A percentile compares a stretch with the other conserved stretches of the same genome.
Conservation (phyloP, 2,329 filamentous ascomycete genomes). For the Fusarium multiceps region DNA sequence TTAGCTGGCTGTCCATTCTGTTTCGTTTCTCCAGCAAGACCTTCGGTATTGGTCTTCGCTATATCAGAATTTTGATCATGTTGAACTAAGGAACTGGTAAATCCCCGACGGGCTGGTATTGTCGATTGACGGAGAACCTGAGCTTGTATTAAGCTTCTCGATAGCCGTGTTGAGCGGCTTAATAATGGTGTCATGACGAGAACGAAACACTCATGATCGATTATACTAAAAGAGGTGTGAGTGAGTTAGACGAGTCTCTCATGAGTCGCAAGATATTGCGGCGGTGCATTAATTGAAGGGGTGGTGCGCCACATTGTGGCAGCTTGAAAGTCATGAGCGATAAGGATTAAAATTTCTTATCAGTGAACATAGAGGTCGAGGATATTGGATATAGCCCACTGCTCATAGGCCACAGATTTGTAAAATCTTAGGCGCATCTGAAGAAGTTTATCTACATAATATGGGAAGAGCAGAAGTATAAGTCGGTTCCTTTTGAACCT, state of each 20-base stretch:
- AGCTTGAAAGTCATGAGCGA: constrained; percentile 2
- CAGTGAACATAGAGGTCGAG: constrained; percentile 1
- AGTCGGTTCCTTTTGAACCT: neutral
- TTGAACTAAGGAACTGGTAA: constrained; percentile 24
- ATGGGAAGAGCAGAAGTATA: neutral
- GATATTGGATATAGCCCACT: neutral
- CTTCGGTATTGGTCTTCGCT: neutral
- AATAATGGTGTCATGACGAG: constrained; percentile 36
- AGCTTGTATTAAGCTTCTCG: constrained; percentile 3
- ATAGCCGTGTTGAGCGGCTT: constrained; percentile 29
- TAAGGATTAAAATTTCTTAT: constrained; percentile 32
- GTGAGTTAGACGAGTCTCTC: constrained; percentile 23
- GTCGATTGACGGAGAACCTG: constrained; percentile 2
- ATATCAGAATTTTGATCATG: constrained; percentile 18
- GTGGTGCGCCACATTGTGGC: constrained; percentile 33
- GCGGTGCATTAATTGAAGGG: constrained; percentile 18
- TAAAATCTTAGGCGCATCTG: neutral
- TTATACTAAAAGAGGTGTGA: constrained; percentile 12
- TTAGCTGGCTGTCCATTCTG: neutral
- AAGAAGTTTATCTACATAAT: neutral
- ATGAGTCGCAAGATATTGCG: constrained; percentile 28
- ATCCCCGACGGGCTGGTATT: constrained; percentile 15
- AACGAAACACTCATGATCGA: constrained; percentile 36
- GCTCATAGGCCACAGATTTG: neutral
- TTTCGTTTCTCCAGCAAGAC: neutral